Percentiles rank a stretch among this genome's conserved stretches.
Evolutionary conservation across 2,329 filamentous ascomycete genomes (phyloP).

Genomic region (Exophiala aquamarina): DNA sequence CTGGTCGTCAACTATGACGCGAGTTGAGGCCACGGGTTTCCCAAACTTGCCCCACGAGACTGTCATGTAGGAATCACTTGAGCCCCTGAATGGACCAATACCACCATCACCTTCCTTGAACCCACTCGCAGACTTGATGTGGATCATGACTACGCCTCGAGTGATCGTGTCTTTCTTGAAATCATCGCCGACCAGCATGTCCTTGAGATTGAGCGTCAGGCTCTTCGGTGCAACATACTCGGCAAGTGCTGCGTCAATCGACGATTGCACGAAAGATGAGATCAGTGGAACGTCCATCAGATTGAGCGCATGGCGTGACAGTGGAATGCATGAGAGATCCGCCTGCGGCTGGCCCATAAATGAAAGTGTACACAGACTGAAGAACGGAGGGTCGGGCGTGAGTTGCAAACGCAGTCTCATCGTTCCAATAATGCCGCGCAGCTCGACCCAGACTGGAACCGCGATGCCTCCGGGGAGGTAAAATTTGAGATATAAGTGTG

Average conservation of each 20-base stretch:
- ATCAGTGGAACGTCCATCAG: slow-evolving; percentile 75
- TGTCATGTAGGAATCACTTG: slow-evolving; percentile 69
- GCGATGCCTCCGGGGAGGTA: slow-evolving; percentile 61
- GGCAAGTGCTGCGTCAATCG: slow-evolving; percentile 70
- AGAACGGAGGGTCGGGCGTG: slow-evolving; percentile 74
- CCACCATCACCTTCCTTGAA: slow-evolving; percentile 71
- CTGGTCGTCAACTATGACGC: slow-evolving; percentile 65
- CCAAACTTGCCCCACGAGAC: slow-evolving; percentile 78
- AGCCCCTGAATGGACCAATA: slow-evolving; percentile 61
- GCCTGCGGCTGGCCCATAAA: slow-evolving; percentile 75
- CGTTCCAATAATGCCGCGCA: slow-evolving; percentile 70
- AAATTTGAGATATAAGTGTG: slow-evolving; percentile 71
- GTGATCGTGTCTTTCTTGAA: slow-evolving; percentile 73
- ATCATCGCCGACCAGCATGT: slow-evolving; percentile 75
- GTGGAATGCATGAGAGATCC: slow-evolving; percentile 67
- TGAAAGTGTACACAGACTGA: slow-evolving; percentile 71
- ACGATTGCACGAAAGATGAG: slow-evolving; percentile 71
- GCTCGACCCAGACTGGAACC: slow-evolving; percentile 71
- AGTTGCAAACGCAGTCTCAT: slow-evolving; percentile 69
- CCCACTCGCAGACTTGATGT: slow-evolving; percentile 65
- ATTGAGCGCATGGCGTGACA: slow-evolving; percentile 68
- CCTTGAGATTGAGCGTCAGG: slow-evolving; percentile 70
- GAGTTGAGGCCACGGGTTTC: slow-evolving; percentile 65
- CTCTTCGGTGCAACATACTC: slow-evolving; percentile 77
- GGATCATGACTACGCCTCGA: slow-evolving; percentile 64